Conservation (phyloP, 2,329 filamentous ascomycete genomes). For the Epichloe bromicola region DNA sequence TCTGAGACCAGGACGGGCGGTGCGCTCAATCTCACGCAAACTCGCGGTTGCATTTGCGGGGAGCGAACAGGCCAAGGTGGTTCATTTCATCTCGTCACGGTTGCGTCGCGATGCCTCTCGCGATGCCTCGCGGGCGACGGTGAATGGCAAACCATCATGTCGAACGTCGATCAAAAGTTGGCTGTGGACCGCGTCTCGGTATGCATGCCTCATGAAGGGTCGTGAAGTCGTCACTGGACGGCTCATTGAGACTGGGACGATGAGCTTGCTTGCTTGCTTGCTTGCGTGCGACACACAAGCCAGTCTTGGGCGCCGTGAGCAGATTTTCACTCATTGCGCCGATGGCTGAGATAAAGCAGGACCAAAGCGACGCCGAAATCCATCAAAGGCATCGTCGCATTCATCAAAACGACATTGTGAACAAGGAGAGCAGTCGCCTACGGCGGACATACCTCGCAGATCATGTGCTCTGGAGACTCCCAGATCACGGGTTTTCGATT, state of each 20-base stretch:
- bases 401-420: conserved; percentile 10
- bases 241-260: background rate
- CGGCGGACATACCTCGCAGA: conserved; percentile 29
- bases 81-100: background rate
- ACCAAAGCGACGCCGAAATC: background rate
- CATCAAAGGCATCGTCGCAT: conserved; percentile 1
- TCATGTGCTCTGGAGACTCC: conserved; percentile 27
- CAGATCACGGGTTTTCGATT: conserved; percentile 33
- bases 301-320: background rate
- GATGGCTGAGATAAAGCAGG: background rate
- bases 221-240: conserved; percentile 4
- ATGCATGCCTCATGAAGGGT: background rate
- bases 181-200: background rate
- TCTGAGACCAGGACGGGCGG: background rate
- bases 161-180: background rate
- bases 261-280: background rate
- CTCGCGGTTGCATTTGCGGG: background rate
- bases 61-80: background rate
- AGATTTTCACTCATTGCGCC: background rate
- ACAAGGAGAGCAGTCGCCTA: conserved; percentile 9
- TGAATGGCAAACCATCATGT: background rate
- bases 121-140: background rate
- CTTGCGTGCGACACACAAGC: background rate
- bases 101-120: background rate
- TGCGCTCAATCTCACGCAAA: no score